Evolutionary conservation across 208 protist species (phyloP).

Genomic region (Herpetomonas tarakana): DNA sequence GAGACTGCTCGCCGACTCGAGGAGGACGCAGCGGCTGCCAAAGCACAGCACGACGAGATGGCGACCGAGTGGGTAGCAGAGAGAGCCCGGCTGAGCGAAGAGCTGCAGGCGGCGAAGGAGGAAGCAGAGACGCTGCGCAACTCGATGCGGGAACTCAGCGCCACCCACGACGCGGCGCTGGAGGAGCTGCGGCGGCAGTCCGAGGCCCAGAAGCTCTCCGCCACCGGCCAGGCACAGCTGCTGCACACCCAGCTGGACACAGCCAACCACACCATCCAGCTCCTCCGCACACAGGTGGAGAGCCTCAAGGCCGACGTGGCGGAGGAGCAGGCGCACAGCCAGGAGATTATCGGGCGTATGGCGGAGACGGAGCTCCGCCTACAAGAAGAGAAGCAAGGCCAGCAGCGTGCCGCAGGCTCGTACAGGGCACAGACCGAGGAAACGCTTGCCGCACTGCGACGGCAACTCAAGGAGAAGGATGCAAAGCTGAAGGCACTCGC

Average conservation of each 20-base stretch:
- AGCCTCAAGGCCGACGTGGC: constrained; percentile 36
- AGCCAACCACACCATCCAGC: constrained; percentile 51
- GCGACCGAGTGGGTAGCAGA: constrained; percentile 20
- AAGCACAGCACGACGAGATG: constrained; percentile 7
- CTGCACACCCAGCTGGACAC: constrained; percentile 42
- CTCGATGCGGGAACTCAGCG: constrained; percentile 27
- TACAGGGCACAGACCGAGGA: constrained; percentile 54
- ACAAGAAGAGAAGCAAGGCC: constrained; percentile 36
- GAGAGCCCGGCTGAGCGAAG: constrained; percentile 24
- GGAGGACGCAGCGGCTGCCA: constrained; percentile 26
- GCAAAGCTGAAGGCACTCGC: constrained; percentile 68
- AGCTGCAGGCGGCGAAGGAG: constrained; percentile 13
- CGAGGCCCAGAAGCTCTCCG: constrained; percentile 26
- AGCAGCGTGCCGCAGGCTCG: constrained; percentile 36
- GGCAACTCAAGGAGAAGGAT: constrained; percentile 83
- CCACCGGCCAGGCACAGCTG: constrained; percentile 21
- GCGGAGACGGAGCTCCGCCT: constrained; percentile 43
- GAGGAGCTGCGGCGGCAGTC: constrained; percentile 36
- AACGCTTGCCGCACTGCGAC: constrained; percentile 61
- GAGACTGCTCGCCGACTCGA: constrained; percentile 23
- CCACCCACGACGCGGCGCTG: constrained; percentile 31
- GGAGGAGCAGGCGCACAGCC: constrained; percentile 44
- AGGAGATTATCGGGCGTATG: constrained; percentile 40
- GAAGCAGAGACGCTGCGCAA: constrained; percentile 37
- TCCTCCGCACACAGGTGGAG: constrained; percentile 57